Evolutionary conservation across 2,329 filamentous ascomycete species (phyloP).

Genomic region (Neospermospora avenae): DNA sequence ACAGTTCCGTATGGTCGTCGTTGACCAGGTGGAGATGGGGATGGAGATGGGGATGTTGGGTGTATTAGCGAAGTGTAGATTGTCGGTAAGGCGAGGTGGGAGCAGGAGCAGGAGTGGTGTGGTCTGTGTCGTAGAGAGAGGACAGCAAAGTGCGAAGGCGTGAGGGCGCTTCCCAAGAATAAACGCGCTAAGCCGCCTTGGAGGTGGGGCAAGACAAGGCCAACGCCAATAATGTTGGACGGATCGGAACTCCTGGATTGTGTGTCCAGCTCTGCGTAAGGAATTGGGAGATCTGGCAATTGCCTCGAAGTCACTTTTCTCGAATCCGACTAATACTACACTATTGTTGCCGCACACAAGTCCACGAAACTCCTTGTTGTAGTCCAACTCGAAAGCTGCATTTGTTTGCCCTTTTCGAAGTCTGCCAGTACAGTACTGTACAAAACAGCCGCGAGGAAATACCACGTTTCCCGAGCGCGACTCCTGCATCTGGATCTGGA

Average conservation of each 20-base stretch:
- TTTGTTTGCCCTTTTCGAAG: not conserved
- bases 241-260: not conserved
- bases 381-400: not conserved
- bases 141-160: constrained; percentile 22
- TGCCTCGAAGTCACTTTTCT: not conserved
- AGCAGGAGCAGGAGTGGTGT: constrained; percentile 15
- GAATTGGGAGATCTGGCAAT: not conserved
- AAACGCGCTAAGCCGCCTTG: constrained; percentile 5
- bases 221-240: constrained; percentile 1
- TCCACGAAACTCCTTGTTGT: not conserved
- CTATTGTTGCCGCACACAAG: not conserved
- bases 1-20: constrained; percentile 29
- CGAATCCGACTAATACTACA: not conserved
- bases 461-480: constrained; percentile 6
- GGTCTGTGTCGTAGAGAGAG: constrained; percentile 10
- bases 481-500: too few species aligned
- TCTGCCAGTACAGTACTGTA: not conserved
- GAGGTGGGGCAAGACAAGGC: not conserved
- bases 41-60: constrained; percentile 12
- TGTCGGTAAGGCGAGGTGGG: constrained; percentile 25
- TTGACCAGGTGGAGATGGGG: constrained; percentile 33
- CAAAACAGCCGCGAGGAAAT: not conserved
- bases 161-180: not conserved
- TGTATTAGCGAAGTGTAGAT: constrained; percentile 33
- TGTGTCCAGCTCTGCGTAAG: too few species aligned